These are phyloP conservation scores for Apostasia ramifera DNA, from an alignment of 106 monocot species.

Conservation along the genomic window DNA sequence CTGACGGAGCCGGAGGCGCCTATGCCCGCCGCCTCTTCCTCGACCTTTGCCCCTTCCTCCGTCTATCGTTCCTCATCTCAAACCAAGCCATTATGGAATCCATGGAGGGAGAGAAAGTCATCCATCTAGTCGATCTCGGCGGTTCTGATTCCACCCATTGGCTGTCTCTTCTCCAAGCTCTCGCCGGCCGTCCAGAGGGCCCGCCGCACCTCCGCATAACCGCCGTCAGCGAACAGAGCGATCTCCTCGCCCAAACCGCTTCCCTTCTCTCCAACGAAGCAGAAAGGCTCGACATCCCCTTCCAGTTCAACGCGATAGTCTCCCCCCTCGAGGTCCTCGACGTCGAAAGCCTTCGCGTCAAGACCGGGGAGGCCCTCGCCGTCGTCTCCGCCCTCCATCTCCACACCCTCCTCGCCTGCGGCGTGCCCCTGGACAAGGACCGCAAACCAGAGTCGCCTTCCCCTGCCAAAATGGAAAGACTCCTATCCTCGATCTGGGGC, in stretches of 20 bases:
- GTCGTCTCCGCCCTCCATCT: constrained; percentile 45
- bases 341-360: constrained; percentile 43
- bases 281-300: constrained; percentile 60
- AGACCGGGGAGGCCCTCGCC: constrained; percentile 70
- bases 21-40: constrained; percentile 24
- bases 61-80: constrained; percentile 27
- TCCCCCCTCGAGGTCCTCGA: constrained; percentile 30
- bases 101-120: constrained; percentile 37
- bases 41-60: constrained; percentile 45
- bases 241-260: constrained; percentile 26
- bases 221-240: constrained; percentile 33
- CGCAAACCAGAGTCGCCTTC: constrained; percentile 24
- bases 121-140: constrained; percentile 48
- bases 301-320: constrained; percentile 61
- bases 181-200: constrained; percentile 27
- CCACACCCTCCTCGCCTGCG: constrained; percentile 38
- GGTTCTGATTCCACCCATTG: constrained; percentile 34
- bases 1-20: neutral
- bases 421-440: constrained; percentile 32
- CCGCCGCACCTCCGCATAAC: constrained; percentile 66
- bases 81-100: constrained; percentile 55
- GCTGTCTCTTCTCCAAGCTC: constrained; percentile 33
- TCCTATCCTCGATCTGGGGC: constrained; percentile 41
- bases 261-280: constrained; percentile 40
- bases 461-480: constrained; percentile 29